These are phyloP conservation scores for Santalum album DNA, from an alignment of 164 flowering plant species.

Conservation along the genomic window DNA sequence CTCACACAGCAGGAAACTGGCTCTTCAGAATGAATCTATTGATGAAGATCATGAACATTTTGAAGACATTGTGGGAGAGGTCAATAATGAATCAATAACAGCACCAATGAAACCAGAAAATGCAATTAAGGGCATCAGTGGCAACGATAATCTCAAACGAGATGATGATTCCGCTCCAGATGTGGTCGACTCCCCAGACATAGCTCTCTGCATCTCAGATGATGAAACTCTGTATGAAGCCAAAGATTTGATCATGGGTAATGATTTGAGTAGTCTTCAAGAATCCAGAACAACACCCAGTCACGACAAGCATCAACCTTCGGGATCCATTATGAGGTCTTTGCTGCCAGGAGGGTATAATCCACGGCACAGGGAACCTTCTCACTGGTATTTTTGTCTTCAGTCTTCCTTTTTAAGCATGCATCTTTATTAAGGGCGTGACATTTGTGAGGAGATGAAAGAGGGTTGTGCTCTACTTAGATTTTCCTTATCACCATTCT, in stretches of 20 bases:
- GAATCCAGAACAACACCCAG: slow-evolving; percentile 15
- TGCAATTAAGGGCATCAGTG: slow-evolving; percentile 4
- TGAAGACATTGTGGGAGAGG: slow-evolving; percentile 64
- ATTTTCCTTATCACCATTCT: too few relatives aligned
- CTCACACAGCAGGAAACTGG: slow-evolving; percentile 48
- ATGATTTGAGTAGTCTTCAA: slow-evolving; percentile 16
- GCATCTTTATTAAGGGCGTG: too few relatives aligned
- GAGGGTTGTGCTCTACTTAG: too few relatives aligned
- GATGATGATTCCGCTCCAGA: slow-evolving; percentile 33
- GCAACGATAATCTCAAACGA: slow-evolving; percentile 12
- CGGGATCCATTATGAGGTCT: slow-evolving; percentile 12
- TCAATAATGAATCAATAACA: slow-evolving; percentile 20
- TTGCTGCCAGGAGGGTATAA: slow-evolving; percentile 71
- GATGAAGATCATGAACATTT: slow-evolving; percentile 96
- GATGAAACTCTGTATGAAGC: slow-evolving; percentile 43
- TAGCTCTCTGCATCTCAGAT: slow-evolving; percentile 17
- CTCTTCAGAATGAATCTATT: slow-evolving; percentile 71
- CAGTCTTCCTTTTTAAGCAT: too few relatives aligned
- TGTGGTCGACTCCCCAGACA: slow-evolving; percentile 23
- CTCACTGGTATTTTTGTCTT: slow-evolving; percentile 56
- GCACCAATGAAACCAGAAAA: slow-evolving; percentile 13
- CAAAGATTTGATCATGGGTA: slow-evolving; percentile 20
- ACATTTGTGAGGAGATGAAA: too few relatives aligned
- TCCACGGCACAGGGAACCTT: slow-evolving; percentile 89
- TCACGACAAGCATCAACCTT: slow-evolving; percentile 14